Evolutionary conservation across 2,329 filamentous ascomycete genomes (phyloP).

Genomic region (Gremmenia infestans): DNA sequence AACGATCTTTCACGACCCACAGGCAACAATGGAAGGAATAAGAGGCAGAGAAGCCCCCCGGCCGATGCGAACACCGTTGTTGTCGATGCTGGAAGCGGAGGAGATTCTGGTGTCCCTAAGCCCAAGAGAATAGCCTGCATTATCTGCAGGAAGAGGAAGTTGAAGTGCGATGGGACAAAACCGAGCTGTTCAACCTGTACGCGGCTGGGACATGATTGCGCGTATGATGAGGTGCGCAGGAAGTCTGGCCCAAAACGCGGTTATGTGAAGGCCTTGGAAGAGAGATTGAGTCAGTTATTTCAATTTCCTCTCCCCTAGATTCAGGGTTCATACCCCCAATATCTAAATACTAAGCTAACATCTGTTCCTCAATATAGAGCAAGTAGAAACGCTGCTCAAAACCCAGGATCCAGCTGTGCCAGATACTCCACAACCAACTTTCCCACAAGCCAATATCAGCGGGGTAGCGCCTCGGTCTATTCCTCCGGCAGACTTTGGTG

Average conservation of each 20-base stretch:
- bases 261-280: constrained; percentile 72
- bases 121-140: constrained; percentile 95
- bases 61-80: constrained; percentile 31
- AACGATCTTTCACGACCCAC: constrained; percentile 47
- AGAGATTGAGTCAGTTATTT: constrained; percentile 74
- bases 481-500: constrained; percentile 36
- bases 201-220: constrained; percentile 58
- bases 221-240: constrained; percentile 64
- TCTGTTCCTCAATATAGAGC: constrained; percentile 50
- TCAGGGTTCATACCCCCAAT: neutral
- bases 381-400: constrained; percentile 88
- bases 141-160: constrained; percentile 86
- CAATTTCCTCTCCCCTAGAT: constrained; percentile 21
- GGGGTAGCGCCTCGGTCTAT: constrained; percentile 17
- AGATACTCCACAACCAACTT: constrained; percentile 18
- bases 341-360: constrained; percentile 35
- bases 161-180: constrained; percentile 63
- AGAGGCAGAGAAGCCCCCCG: constrained; percentile 27
- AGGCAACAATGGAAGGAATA: constrained; percentile 28
- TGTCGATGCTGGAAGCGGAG: constrained; percentile 37
- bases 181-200: constrained; percentile 65
- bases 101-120: constrained; percentile 60
- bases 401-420: constrained; percentile 55
- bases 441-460: constrained; percentile 17
- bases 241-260: constrained; percentile 69